Conservation (phyloP, 129 eudicot species). For the Flaveria linearis region DNA sequence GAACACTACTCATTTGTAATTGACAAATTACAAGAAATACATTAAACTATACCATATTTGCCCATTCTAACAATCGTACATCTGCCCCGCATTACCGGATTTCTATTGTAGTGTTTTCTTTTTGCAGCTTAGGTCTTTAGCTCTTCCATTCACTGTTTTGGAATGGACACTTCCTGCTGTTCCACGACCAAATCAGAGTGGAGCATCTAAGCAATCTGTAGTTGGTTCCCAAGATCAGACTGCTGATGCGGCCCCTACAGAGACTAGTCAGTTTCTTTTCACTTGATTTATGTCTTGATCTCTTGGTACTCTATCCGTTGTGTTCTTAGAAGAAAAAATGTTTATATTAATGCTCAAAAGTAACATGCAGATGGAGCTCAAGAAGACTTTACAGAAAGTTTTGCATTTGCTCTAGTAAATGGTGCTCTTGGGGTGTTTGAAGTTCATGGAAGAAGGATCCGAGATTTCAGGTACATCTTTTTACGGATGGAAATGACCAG, state of each 20-base stretch:
- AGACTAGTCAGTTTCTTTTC: slow-evolving; percentile 57
- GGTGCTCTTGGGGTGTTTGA: slow-evolving; percentile 99
- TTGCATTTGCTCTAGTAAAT: slow-evolving; percentile 87
- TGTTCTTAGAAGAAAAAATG: not conserved
- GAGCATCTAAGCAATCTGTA: slow-evolving; percentile 55
- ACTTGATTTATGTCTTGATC: slow-evolving; percentile 6
- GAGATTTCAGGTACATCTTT: slow-evolving; percentile 74
- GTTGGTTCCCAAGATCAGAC: slow-evolving; percentile 52
- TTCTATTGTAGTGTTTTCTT: slow-evolving; percentile 4
- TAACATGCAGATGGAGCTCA: slow-evolving; percentile 68
- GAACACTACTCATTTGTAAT: not conserved
- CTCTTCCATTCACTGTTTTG: slow-evolving; percentile 95
- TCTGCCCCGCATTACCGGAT: not conserved
- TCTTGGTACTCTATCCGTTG: not conserved
- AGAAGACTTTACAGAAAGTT: slow-evolving; percentile 96
- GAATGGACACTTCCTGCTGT: slow-evolving; percentile 99
- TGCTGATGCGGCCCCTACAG: slow-evolving; percentile 46
- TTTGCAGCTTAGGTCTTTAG: slow-evolving; percentile 93
- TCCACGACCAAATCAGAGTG: slow-evolving; percentile 69
- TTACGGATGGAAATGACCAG: not conserved
- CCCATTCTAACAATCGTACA: not conserved
- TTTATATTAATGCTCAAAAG: slow-evolving; percentile 32
- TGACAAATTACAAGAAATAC: not conserved
- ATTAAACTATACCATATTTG: not conserved
- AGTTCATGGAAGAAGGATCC: slow-evolving; percentile 96